Conservation (phyloP, 176 grass and related monocot genomes). For the Pontederia paniculata region DNA sequence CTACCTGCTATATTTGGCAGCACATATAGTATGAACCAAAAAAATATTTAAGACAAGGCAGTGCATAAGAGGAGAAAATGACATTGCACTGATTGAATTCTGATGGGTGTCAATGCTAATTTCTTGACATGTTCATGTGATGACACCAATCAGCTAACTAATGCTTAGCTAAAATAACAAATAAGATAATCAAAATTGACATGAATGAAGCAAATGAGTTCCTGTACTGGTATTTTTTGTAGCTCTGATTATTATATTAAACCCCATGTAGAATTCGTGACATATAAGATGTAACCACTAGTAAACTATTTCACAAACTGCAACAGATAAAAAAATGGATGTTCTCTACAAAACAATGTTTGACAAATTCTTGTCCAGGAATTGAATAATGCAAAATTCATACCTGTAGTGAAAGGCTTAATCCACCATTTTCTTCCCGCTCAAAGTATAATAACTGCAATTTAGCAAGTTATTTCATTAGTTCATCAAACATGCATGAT, state of each 20-base stretch:
- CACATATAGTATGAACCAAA: constrained; percentile 1
- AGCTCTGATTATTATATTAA: too few species aligned
- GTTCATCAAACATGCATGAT: background rate
- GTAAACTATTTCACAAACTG: too few species aligned
- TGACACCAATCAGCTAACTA: background rate
- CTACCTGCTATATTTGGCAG: background rate
- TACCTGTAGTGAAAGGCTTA: constrained; percentile 93
- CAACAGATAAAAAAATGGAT: too few species aligned
- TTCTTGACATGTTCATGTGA: background rate
- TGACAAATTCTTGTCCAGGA: too few species aligned
- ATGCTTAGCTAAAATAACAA: background rate
- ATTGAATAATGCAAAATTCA: background rate
- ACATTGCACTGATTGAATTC: background rate
- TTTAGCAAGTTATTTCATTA: background rate
- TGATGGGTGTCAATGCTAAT: too few species aligned
- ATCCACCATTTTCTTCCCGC: constrained; percentile 82
- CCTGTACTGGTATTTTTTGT: too few species aligned
- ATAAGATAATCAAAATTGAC: background rate
- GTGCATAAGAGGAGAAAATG: background rate
- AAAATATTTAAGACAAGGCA: background rate
- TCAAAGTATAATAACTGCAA: constrained; percentile 96
- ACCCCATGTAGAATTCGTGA: too few species aligned
- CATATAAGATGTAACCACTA: too few species aligned
- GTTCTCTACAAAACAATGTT: too few species aligned
- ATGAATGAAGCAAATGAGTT: too few species aligned